These are phyloP conservation scores for Boletellus ananas DNA, from an alignment of 768 basidiomycete genomes.

Conservation along the genomic window DNA sequence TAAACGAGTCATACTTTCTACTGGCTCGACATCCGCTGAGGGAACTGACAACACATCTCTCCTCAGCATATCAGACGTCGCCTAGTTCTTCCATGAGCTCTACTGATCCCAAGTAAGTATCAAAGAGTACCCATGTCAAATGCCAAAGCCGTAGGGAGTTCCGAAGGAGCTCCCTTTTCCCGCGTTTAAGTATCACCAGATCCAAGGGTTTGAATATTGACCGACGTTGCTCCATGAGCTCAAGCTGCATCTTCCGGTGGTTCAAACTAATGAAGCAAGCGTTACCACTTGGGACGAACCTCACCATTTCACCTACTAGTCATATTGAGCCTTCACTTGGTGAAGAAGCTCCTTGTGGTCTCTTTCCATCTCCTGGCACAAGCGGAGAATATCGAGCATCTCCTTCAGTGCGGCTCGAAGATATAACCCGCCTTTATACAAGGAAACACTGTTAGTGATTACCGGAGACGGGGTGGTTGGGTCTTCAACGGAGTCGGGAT, in stretches of 20 bases:
- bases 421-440: neutral
- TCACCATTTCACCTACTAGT: neutral
- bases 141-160: neutral
- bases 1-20: neutral
- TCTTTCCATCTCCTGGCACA: neutral
- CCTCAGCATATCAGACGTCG: slow-evolving; percentile 5
- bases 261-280: neutral
- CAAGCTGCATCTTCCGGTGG: neutral
- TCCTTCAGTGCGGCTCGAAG: neutral
- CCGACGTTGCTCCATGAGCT: neutral
- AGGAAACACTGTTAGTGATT: neutral
- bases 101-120: neutral
- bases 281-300: neutral
- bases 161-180: neutral
- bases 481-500: neutral
- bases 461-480: neutral
- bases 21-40: neutral
- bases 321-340: neutral
- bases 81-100: neutral
- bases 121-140: neutral
- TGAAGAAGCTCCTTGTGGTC: neutral
- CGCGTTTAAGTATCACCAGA: neutral
- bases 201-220: neutral
- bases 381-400: neutral
- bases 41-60: neutral